Base-by-base conservation (phyloP, 208 protist genomes). In the Trypanosoma brucei region DNA sequence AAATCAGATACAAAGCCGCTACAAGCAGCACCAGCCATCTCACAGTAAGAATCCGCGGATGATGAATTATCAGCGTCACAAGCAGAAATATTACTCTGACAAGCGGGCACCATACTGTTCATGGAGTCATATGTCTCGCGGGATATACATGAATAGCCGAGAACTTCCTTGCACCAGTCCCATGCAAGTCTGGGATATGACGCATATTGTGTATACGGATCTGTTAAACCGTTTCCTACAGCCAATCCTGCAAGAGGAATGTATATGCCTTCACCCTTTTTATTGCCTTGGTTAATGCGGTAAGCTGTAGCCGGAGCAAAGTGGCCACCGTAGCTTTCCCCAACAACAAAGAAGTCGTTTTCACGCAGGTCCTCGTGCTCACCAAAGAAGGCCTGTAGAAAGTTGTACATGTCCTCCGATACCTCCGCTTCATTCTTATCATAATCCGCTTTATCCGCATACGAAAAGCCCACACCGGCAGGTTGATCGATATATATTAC, bases 401-500 rank as follows among this genome's bases (percentile, higher is more conserved):
- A 93, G 42, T 72, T 42, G 73, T 92, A 94, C 83, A 98, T 89
- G 68, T 97, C 89, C 22, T 89, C 68, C 14, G 91, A 84, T 0
- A 92, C 83, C 59, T 81, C 72, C 30, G 48, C 60, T 56, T 94
- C 78, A 74, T 92, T 86, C 59, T 67, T 65, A 57, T 79, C 85
- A 51, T 76, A 91, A 63, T 86, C 77, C 35, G 52, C 55, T 53
- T 75, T 53, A 22, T 38, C 55, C 14, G 62, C 74, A 64, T 92
- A 94, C 34, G 76, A 89, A 76, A 92, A 97, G 40, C 94, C 94
- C 34, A 88, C 77, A 14, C 92, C 92, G 22, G 76, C 76, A 1
- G 92, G 87, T 77, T 97, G 90, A 64, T 98, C 94, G 44, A 98
- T 79, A 53, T 83, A 97, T 55, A 98, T 60, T 8, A 98, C 45